Conservation (phyloP, 1,139 yeast genomes). For the Protomyces lactucae-debilis region DNA sequence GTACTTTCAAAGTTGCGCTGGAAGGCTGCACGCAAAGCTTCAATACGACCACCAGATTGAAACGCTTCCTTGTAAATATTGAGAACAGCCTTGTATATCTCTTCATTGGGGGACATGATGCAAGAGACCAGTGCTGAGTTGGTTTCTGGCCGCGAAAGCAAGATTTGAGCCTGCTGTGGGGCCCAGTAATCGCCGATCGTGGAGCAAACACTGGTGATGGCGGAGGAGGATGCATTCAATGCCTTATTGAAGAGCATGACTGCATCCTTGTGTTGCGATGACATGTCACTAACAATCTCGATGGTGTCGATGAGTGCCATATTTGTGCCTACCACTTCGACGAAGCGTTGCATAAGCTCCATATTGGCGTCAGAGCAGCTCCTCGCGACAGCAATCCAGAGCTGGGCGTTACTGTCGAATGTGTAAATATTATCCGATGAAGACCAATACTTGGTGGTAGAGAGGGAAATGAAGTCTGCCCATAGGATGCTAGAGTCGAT, state of each 20-base stretch:
- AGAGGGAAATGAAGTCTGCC: conserved; percentile 20
- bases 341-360: conserved; percentile 8
- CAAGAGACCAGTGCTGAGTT: conserved; percentile 34
- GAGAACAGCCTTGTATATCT: conserved; percentile 54
- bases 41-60: conserved; percentile 69
- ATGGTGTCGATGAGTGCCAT: conserved; percentile 19
- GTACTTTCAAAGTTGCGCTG: conserved; percentile 45
- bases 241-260: conserved; percentile 24
- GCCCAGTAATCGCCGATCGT: conserved; percentile 44
- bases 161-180: conserved; percentile 41
- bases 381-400: conserved; percentile 3
- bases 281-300: conserved; percentile 9
- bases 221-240: conserved; percentile 23
- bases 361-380: conserved; percentile 6
- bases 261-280: conserved; percentile 3
- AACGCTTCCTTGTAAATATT: conserved; percentile 70
- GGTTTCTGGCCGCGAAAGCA: conserved; percentile 41
- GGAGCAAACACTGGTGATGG: conserved; percentile 36
- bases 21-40: conserved; percentile 59
- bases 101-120: conserved; percentile 35
- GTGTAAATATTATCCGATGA: conserved; percentile 1
- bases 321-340: conserved; percentile 14
- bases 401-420: not conserved
- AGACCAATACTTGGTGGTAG: conserved; percentile 39
- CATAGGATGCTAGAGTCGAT: conserved; percentile 13